Conservation (phyloP, 2,329 filamentous ascomycete species). For the Neoarthrinium moseri region DNA sequence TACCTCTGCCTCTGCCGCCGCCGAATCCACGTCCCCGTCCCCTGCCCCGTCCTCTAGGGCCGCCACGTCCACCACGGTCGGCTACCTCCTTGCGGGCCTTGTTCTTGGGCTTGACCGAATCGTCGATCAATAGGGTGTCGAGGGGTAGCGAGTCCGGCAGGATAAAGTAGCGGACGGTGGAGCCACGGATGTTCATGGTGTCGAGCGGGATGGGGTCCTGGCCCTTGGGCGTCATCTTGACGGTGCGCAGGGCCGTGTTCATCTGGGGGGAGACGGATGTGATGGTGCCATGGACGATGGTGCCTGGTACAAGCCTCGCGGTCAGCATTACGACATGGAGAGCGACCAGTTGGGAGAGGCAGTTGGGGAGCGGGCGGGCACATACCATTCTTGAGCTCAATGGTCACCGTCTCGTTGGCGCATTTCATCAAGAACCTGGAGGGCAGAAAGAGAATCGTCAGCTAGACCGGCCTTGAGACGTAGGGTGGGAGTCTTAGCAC, state of each 20-base stretch:
- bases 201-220: slow-evolving; percentile 87
- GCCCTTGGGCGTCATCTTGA: slow-evolving; percentile 92
- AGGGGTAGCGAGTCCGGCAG: slow-evolving; percentile 93
- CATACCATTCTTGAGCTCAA: slow-evolving; percentile 96
- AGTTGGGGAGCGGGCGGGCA: slow-evolving; percentile 8
- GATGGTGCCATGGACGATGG: slow-evolving; percentile 95
- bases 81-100: slow-evolving; percentile 91
- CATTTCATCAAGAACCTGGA: slow-evolving; percentile 98
- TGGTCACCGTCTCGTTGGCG: slow-evolving; percentile 95
- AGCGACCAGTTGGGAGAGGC: no score
- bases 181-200: slow-evolving; percentile 94
- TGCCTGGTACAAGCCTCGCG: no score
- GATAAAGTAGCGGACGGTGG: slow-evolving; percentile 94
- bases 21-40: slow-evolving; percentile 53
- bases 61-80: slow-evolving; percentile 55
- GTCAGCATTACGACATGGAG: no score
- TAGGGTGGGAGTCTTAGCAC: slow-evolving; percentile 38
- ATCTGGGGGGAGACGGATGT: slow-evolving; percentile 96
- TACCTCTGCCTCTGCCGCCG: slow-evolving; percentile 42
- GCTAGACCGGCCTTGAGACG: slow-evolving; percentile 24
- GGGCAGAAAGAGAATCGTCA: slow-evolving; percentile 23
- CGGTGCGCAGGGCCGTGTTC: slow-evolving; percentile 93
- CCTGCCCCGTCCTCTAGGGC: slow-evolving; percentile 52
- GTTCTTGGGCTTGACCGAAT: slow-evolving; percentile 98
- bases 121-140: slow-evolving; percentile 93